Percentiles rank a stretch among this genome's conserved stretches.
These are phyloP conservation scores for Boletellus emodensis DNA, from an alignment of 768 basidiomycete genomes.

Conservation along the genomic window DNA sequence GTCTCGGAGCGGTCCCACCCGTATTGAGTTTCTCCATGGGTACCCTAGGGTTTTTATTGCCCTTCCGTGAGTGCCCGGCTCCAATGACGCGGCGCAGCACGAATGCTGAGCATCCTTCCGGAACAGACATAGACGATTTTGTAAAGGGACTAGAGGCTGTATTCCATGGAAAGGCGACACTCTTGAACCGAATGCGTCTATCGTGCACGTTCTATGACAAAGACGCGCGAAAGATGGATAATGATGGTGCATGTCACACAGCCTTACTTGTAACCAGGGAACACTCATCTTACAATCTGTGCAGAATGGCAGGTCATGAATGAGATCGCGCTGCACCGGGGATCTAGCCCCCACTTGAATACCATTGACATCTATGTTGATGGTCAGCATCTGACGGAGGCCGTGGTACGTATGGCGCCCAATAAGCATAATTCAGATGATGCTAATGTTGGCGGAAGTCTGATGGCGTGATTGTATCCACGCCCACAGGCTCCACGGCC, in stretches of 20 bases:
- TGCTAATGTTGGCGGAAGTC: constrained; percentile 48
- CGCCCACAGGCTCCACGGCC: constrained; percentile 94
- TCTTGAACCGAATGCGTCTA: constrained; percentile 87
- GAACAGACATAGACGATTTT: constrained; percentile 82
- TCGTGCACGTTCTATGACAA: constrained; percentile 73
- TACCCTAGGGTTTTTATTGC: constrained; percentile 87
- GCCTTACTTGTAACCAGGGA: background rate
- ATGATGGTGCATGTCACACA: constrained; percentile 46
- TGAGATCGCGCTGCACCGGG: constrained; percentile 89
- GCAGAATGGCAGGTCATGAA: constrained; percentile 97
- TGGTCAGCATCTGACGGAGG: constrained; percentile 92
- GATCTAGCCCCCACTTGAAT: constrained; percentile 86
- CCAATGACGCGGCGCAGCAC: background rate
- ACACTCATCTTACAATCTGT: background rate
- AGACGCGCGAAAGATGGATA: constrained; percentile 54
- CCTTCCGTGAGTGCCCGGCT: constrained; percentile 67
- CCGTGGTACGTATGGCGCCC: constrained; percentile 61
- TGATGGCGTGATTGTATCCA: constrained; percentile 91
- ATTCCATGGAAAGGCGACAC: constrained; percentile 72
- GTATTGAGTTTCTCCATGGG: constrained; percentile 68
- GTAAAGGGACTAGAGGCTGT: constrained; percentile 76
- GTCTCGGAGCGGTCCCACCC: constrained; percentile 86
- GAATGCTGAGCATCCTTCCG: constrained; percentile 1
- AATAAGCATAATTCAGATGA: constrained; percentile 8
- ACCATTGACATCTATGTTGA: constrained; percentile 94